phyloP scores from a whole-genome alignment of 2,329 filamentous ascomycete species.

The Diaporthe destruens region DNA sequence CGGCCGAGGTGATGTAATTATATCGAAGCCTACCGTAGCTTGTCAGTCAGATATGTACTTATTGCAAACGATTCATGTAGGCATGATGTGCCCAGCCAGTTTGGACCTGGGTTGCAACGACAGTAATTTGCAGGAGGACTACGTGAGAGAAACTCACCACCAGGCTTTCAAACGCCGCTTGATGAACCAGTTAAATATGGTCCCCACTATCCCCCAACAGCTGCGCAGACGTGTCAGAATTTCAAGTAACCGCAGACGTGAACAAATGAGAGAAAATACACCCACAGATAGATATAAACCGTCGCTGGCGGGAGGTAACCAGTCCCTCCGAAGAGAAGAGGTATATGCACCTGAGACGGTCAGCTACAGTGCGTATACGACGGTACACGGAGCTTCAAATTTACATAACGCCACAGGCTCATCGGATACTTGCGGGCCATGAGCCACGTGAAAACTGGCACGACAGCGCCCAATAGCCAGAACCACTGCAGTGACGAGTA shows the following conservation, averaged over 20 bases:
- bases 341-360: slow-evolving; percentile 59
- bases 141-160: slow-evolving; percentile 63
- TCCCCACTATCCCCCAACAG: slow-evolving; percentile 76
- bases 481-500: slow-evolving; percentile 77
- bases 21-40: slow-evolving; percentile 65
- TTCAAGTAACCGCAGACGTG: not conserved
- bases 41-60: not conserved
- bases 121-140: not conserved
- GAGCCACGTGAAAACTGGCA: slow-evolving; percentile 74
- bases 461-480: slow-evolving; percentile 74
- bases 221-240: slow-evolving; percentile 34
- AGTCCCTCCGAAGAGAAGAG: slow-evolving; percentile 76
- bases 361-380: no score
- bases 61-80: not conserved
- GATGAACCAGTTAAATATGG: slow-evolving; percentile 77
- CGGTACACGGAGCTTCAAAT: no score
- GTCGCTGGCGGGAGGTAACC: slow-evolving; percentile 77
- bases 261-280: not conserved
- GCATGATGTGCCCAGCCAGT: not conserved
- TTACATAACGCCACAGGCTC: slow-evolving; percentile 72
- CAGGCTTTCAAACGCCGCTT: slow-evolving; percentile 75
- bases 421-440: slow-evolving; percentile 72
- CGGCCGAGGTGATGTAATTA: slow-evolving; percentile 81
- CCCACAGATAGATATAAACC: slow-evolving; percentile 73
- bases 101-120: not conserved